Conservation (phyloP, 2,329 filamentous ascomycete species). For the Diplodia sapinea region DNA sequence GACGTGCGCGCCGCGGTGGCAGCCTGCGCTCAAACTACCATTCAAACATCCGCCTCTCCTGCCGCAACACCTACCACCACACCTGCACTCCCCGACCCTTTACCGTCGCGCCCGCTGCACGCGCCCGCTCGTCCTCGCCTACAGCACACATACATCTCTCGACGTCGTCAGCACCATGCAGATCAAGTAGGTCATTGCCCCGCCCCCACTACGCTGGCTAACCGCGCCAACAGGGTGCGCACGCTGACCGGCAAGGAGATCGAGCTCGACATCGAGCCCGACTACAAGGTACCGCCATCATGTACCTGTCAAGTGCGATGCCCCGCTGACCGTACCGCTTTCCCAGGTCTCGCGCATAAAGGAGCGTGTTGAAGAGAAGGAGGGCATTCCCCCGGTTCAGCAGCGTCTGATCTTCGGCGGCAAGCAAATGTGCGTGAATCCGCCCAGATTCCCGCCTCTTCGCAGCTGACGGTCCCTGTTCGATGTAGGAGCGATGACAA, state of each 20-base stretch:
- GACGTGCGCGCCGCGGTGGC: conserved; percentile 9
- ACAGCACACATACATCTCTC: neutral
- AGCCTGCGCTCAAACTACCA: conserved; percentile 14
- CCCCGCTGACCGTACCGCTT: neutral
- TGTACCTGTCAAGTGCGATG: neutral
- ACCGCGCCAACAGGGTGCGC: conserved; percentile 71
- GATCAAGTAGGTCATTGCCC: conserved; percentile 39
- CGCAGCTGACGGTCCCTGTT: conserved; percentile 30
- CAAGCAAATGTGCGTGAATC: conserved; percentile 82
- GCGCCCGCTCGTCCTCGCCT: neutral
- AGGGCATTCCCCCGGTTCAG: conserved; percentile 95
- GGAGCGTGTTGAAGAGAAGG: conserved; percentile 98
- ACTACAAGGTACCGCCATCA: conserved; percentile 74
- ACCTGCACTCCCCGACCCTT: neutral
- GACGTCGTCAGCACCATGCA: conserved; percentile 35
- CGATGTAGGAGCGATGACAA: conserved; percentile 87
- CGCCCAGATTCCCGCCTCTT: neutral
- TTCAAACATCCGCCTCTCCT: conserved; percentile 3
- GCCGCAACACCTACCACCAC: conserved; percentile 1
- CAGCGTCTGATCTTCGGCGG: conserved; percentile 95
- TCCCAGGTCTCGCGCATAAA: conserved; percentile 89
- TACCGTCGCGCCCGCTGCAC: neutral
- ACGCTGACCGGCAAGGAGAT: conserved; percentile 99
- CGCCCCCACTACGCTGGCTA: conserved; percentile 27
- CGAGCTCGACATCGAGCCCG: conserved; percentile 93